A percentile compares a stretch with the other conserved stretches of the same genome.
Evolutionary conservation across 2,329 filamentous ascomycete genomes (phyloP).

Genomic region (Colletotrichum agaves): DNA sequence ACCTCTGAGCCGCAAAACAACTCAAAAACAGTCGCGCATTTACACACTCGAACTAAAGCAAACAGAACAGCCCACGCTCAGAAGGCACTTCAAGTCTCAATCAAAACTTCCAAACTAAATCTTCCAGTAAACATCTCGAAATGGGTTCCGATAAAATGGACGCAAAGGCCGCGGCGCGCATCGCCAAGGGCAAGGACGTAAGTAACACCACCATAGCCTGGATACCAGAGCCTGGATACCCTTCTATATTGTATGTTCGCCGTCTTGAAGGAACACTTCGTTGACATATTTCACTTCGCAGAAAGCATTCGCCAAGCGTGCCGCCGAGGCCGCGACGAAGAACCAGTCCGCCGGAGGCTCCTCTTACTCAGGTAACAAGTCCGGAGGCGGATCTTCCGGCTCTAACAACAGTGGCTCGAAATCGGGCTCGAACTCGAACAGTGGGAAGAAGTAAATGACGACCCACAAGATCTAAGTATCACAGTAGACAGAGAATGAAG

Average conservation of each 20-base stretch:
- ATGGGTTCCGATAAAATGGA: slow-evolving; percentile 11
- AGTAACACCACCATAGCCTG: background rate
- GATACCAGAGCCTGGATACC: background rate
- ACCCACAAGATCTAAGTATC: background rate
- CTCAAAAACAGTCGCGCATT: no score
- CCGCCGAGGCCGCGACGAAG: background rate
- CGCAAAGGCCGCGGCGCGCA: slow-evolving; percentile 6
- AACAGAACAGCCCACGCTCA: background rate
- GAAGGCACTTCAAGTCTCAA: no score
- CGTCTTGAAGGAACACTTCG: background rate
- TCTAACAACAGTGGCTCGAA: background rate
- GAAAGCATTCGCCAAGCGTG: slow-evolving; percentile 3
- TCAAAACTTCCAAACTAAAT: no score
- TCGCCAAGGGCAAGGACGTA: slow-evolving; percentile 12
- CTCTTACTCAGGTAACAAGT: background rate
- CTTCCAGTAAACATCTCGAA: background rate
- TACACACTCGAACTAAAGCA: background rate
- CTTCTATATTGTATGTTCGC: background rate
- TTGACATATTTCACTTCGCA: accelerated
- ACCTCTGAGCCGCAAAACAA: no score
- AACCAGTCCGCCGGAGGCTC: background rate
- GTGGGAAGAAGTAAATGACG: background rate
- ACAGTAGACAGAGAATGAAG: no score
- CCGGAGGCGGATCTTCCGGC: background rate
- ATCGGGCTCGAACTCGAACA: background rate